A percentile compares a stretch with the other conserved stretches of the same genome.
Conservation (phyloP, 78 protist genomes). For the Parvularia atlantis region DNA sequence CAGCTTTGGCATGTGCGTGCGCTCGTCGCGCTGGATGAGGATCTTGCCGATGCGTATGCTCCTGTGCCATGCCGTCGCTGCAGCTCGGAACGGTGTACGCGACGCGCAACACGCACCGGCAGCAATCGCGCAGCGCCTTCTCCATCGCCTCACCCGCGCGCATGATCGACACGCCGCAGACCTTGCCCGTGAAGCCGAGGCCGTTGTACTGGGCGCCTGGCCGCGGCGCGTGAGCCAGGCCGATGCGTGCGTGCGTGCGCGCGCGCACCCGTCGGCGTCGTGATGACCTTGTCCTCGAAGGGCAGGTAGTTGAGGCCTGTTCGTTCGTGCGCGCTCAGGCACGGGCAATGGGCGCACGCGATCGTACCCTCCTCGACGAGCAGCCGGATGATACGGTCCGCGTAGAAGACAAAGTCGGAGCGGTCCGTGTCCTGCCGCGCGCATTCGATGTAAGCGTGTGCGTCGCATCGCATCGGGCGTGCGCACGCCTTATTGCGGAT, state of each 20-base stretch:
- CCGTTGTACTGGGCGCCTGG: neutral
- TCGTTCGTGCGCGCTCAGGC: too few relatives aligned
- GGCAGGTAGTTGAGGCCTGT: slow-evolving; percentile 7
- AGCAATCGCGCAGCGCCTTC: slow-evolving; percentile 17
- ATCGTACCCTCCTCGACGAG: slow-evolving; percentile 6
- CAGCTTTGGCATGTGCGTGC: slow-evolving; percentile 9
- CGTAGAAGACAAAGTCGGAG: slow-evolving; percentile 4
- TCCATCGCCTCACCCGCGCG: slow-evolving; percentile 61
- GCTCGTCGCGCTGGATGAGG: slow-evolving; percentile 46
- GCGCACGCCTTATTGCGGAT: too few relatives aligned
- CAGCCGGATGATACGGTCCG: slow-evolving; percentile 9
- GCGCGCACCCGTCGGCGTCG: neutral
- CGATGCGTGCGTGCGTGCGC: neutral
- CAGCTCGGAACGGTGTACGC: too few relatives aligned
- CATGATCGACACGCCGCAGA: slow-evolving; percentile 29
- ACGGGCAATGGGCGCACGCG: too few relatives aligned
- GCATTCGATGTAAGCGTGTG: too few relatives aligned
- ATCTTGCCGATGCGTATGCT: slow-evolving; percentile 40
- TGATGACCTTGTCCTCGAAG: slow-evolving; percentile 1
- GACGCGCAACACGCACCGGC: too few relatives aligned
- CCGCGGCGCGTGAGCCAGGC: neutral
- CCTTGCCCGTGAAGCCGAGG: neutral
- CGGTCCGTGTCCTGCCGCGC: too few relatives aligned
- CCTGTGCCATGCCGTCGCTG: too few relatives aligned
- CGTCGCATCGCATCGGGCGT: too few relatives aligned